These are phyloP conservation scores for Gaillardinia entomophila DNA, from an alignment of 805 yeast genomes.

Conservation along the genomic window DNA sequence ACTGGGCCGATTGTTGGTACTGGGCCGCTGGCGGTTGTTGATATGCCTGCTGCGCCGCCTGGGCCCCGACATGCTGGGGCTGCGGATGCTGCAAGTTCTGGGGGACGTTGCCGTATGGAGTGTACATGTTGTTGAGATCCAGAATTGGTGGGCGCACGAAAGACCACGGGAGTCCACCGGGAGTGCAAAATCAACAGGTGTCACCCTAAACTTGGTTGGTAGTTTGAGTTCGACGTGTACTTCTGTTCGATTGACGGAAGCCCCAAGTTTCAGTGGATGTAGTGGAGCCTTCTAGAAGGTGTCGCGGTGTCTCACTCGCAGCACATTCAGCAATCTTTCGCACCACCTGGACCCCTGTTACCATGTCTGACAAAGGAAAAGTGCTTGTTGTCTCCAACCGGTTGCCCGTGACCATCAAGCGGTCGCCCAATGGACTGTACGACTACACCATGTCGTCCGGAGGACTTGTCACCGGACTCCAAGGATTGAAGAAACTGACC, in stretches of 20 bases:
- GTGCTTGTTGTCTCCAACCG: slow-evolving; percentile 92
- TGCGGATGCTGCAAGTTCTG: slow-evolving; percentile 26
- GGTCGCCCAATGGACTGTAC: slow-evolving; percentile 57
- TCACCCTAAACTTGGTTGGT: too few species aligned
- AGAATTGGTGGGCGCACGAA: too few species aligned
- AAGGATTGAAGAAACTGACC: slow-evolving; percentile 77
- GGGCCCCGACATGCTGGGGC: slow-evolving; percentile 18
- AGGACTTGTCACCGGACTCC: slow-evolving; percentile 92
- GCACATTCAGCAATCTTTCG: too few species aligned
- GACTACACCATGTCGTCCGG: slow-evolving; percentile 93
- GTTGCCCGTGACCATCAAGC: slow-evolving; percentile 86
- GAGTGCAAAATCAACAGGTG: too few species aligned
- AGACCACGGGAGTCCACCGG: too few species aligned
- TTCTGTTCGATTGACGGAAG: too few species aligned
- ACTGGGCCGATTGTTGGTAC: slow-evolving; percentile 10
- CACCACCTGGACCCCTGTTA: too few species aligned
- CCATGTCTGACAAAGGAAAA: slow-evolving; percentile 43
- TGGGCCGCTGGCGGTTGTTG: slow-evolving; percentile 41
- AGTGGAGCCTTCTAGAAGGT: too few species aligned
- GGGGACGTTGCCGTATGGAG: slow-evolving; percentile 29
- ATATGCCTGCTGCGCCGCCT: slow-evolving; percentile 32
- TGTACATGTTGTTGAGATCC: slow-evolving; percentile 25
- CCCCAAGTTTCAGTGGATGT: too few species aligned
- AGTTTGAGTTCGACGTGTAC: too few species aligned
- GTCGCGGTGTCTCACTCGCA: too few species aligned